Conservation (phyloP, 1,284 basidiomycete genomes). For the Hortiboletus rubellus region DNA sequence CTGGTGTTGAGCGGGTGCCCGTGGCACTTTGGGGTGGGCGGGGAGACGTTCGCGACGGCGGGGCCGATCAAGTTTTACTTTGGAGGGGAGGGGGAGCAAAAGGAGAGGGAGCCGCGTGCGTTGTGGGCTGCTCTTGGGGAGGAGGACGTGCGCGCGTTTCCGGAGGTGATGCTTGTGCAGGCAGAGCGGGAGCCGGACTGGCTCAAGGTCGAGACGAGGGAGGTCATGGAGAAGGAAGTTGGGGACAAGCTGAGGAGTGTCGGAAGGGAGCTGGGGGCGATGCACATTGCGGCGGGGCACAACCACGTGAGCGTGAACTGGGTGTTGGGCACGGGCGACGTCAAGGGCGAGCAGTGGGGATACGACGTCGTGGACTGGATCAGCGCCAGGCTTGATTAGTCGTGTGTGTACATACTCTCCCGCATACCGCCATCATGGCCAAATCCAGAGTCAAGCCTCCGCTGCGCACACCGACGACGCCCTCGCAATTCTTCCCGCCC, state of each 20-base stretch:
- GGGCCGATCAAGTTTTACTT: slow-evolving; percentile 43
- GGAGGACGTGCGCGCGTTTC: slow-evolving; percentile 40
- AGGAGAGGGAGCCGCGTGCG: slow-evolving; percentile 41
- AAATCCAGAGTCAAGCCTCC: slow-evolving; percentile 16
- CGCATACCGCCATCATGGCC: slow-evolving; percentile 15
- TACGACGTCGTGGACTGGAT: slow-evolving; percentile 53
- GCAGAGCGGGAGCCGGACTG: slow-evolving; percentile 53
- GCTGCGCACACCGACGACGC: slow-evolving; percentile 29
- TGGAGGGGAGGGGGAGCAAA: slow-evolving; percentile 43
- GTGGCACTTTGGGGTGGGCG: slow-evolving; percentile 39
- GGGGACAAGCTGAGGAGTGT: slow-evolving; percentile 35
- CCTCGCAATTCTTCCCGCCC: slow-evolving; percentile 53
- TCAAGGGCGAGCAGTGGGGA: slow-evolving; percentile 62
- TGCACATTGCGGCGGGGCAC: slow-evolving; percentile 50
- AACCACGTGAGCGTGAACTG: slow-evolving; percentile 62
- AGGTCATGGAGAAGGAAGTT: slow-evolving; percentile 43
- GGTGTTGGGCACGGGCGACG: slow-evolving; percentile 52
- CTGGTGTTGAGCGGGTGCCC: slow-evolving; percentile 47
- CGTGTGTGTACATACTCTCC: not conserved
- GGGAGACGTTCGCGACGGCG: slow-evolving; percentile 24
- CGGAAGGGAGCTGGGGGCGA: slow-evolving; percentile 30
- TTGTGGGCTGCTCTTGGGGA: slow-evolving; percentile 40
- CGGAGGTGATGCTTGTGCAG: slow-evolving; percentile 47
- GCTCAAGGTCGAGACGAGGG: slow-evolving; percentile 36
- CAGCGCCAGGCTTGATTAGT: slow-evolving; percentile 8